Base-by-base conservation (phyloP, 140 eudicot species). In the Senecio squalidus region DNA sequence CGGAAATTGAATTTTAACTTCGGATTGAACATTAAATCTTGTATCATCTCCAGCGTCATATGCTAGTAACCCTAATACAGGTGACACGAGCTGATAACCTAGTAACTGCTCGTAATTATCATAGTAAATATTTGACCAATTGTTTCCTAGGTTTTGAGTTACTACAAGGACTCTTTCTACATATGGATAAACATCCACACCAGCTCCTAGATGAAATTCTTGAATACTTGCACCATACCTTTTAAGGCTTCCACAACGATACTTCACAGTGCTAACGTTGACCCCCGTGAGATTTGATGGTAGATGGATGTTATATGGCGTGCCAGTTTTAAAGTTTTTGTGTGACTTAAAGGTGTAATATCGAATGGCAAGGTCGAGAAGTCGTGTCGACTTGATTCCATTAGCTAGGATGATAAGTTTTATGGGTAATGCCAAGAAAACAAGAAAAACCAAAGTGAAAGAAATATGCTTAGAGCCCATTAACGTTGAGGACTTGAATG, bases 241-340 rank as follows among this genome's bases (percentile, higher is more conserved):
- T 1, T 69, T 60, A 3, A 91, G 80, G 65, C 96, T 86, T 55
- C 98, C 98, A 40, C 96, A 91, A 3, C 98, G 85, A 15, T 81
- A 76, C 56, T 84, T 75, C 1, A 78, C 67, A 0, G 89, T 66
- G 57, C 79, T 62, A 20, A 84, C 95, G 15, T 61, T 34, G 47
- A 86, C 75, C 59, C 94, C 96, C 2, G 98, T 76, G 48, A 91
- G 78, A 66, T 86, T 86, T 17, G 84, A 69, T 0, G 98, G 98
- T 17, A 86, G 59, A 27, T 68, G 57, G 31, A 91, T 55, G 50
- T 54, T 53, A 47, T 86, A 86, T 1, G 70, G 34, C 46, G 38
- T 72, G 16, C 98, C 98, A 16, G 98, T 91, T 33, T 70, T 71
- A 68, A 78, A 79, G 69, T 49, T 44, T 7, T 67, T 77, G 69